These are phyloP conservation scores for Pleodorina starrii DNA, from an alignment of 139 green algal genomes.

Conservation along the genomic window DNA sequence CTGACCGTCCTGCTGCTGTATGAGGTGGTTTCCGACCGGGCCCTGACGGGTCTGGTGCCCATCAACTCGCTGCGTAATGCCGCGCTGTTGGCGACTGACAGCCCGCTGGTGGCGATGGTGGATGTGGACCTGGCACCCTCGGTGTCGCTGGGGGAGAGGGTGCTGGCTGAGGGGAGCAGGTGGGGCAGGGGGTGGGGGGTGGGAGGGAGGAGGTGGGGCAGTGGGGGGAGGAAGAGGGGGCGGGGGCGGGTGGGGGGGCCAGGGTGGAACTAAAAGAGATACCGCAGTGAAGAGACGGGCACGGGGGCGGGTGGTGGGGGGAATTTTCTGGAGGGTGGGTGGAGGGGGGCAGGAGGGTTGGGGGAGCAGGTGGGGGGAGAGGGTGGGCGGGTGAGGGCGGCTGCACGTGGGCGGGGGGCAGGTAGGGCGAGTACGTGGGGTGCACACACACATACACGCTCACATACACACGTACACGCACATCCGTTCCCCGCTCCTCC, in stretches of 20 bases:
- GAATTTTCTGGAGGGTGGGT: neutral
- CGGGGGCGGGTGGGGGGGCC: neutral
- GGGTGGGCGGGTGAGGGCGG: neutral
- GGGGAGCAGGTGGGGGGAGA: neutral
- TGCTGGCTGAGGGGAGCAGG: slow-evolving; percentile 12
- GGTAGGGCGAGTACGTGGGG: neutral
- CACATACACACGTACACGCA: neutral
- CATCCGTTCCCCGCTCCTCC: neutral
- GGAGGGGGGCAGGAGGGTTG: neutral
- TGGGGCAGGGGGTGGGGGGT: neutral
- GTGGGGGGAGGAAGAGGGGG: neutral
- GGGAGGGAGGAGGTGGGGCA: no score
- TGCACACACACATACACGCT: neutral
- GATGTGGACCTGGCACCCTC: slow-evolving; percentile 67
- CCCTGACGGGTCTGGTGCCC: slow-evolving; percentile 62
- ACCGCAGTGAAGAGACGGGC: no score
- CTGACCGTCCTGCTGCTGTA: slow-evolving; percentile 64
- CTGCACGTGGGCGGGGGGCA: neutral
- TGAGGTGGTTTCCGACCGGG: slow-evolving; percentile 55
- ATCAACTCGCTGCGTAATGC: slow-evolving; percentile 71
- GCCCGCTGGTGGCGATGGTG: slow-evolving; percentile 64
- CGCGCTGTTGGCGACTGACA: slow-evolving; percentile 57
- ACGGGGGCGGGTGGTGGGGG: no score
- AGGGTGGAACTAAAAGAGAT: no score
- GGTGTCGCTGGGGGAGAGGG: neutral